A percentile compares a stretch with the other conserved stretches of the same genome.
phyloP scores from a whole-genome alignment of 495 filamentous ascomycete genomes.

The Coniosporium apollinis region DNA sequence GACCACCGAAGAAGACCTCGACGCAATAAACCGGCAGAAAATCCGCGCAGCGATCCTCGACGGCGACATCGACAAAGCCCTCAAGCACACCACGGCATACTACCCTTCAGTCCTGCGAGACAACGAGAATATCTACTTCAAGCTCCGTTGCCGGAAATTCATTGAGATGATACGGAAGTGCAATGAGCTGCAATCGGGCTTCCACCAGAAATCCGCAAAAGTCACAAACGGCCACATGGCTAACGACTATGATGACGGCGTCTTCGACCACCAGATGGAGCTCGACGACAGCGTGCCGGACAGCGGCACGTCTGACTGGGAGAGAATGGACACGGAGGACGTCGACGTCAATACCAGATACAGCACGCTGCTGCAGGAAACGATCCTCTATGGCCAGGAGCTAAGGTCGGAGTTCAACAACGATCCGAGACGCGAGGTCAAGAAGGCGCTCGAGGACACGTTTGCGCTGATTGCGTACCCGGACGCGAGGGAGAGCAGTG shows the following conservation, averaged over 20 bases:
- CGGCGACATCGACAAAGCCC: slow-evolving; percentile 80
- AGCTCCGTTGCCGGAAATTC: slow-evolving; percentile 78
- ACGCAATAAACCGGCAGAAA: slow-evolving; percentile 73
- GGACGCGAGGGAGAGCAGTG: slow-evolving; percentile 54
- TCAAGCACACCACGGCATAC: slow-evolving; percentile 60
- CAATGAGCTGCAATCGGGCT: slow-evolving; percentile 36
- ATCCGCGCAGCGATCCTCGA: slow-evolving; percentile 82
- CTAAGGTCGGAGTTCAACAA: slow-evolving; percentile 58
- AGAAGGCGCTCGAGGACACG: slow-evolving; percentile 63
- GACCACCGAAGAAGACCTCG: slow-evolving; percentile 69
- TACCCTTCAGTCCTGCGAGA: slow-evolving; percentile 69
- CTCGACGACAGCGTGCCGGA: slow-evolving; percentile 45
- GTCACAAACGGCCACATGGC: not conserved
- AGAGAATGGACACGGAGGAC: slow-evolving; percentile 35
- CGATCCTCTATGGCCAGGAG: slow-evolving; percentile 64
- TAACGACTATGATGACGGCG: slow-evolving; percentile 1
- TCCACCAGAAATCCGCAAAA: slow-evolving; percentile 1
- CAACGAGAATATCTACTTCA: slow-evolving; percentile 83
- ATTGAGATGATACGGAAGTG: slow-evolving; percentile 86
- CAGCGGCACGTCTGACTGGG: slow-evolving; percentile 32
- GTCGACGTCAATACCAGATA: slow-evolving; percentile 25
- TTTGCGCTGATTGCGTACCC: slow-evolving; percentile 80
- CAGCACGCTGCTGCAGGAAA: slow-evolving; percentile 43
- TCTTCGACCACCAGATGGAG: slow-evolving; percentile 57
- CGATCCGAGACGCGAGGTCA: slow-evolving; percentile 48